Evolutionary conservation across 495 filamentous ascomycete species (phyloP).

Genomic region (Lineolata rhizophorae): DNA sequence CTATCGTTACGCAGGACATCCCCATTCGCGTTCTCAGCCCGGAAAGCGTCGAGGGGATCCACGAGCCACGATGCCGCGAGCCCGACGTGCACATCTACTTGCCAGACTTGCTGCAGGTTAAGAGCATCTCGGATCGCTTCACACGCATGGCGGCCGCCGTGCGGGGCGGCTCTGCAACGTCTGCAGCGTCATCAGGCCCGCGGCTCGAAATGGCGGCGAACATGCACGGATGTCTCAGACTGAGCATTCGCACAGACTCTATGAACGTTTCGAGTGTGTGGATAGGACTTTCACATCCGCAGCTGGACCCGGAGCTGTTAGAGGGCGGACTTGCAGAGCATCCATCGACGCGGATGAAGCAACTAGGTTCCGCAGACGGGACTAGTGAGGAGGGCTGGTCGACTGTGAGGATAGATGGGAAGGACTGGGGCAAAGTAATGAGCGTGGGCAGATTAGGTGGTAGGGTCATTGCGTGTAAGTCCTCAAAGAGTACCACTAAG

Average conservation of each 20-base stretch:
- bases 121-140: slow-evolving; percentile 81
- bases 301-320: slow-evolving; percentile 53
- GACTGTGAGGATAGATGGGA: slow-evolving; percentile 70
- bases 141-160: slow-evolving; percentile 42
- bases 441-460: slow-evolving; percentile 77
- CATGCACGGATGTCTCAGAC: slow-evolving; percentile 65
- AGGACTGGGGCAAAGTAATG: slow-evolving; percentile 75
- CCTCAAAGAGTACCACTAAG: too few relatives aligned
- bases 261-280: slow-evolving; percentile 65
- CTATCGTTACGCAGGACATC: slow-evolving; percentile 83
- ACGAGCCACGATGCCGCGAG: slow-evolving; percentile 75
- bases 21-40: slow-evolving; percentile 76
- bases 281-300: slow-evolving; percentile 62
- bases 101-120: slow-evolving; percentile 61
- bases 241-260: slow-evolving; percentile 56
- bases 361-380: slow-evolving; percentile 20
- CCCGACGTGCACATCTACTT: slow-evolving; percentile 88
- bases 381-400: slow-evolving; percentile 54
- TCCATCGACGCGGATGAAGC: slow-evolving; percentile 49
- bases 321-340: slow-evolving; percentile 40
- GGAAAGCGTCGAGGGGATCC: slow-evolving; percentile 57
- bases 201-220: slow-evolving; percentile 70
- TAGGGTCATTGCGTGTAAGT: slow-evolving; percentile 72
- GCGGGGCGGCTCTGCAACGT: slow-evolving; percentile 4
- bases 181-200: too few relatives aligned